These are phyloP conservation scores for Cladosporium sp. DNA, from an alignment of 2,329 filamentous ascomycete species.

Conservation along the genomic window DNA sequence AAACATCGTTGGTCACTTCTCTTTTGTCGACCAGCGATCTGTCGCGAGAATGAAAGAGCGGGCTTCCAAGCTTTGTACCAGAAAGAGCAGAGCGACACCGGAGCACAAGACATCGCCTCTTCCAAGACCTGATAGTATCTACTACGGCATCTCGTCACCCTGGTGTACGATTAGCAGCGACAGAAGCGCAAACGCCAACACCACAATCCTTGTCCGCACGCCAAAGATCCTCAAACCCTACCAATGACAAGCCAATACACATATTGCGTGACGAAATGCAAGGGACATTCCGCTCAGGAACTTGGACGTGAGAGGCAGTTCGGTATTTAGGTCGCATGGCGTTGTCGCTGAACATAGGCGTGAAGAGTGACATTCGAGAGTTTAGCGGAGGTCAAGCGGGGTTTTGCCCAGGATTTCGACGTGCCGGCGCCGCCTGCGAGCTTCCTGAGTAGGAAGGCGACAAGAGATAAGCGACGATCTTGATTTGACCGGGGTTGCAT, in stretches of 20 bases:
- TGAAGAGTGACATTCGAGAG: not conserved
- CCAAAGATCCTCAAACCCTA: not conserved
- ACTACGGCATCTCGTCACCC: no score
- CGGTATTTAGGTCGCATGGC: not conserved
- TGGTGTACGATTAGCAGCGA: no score
- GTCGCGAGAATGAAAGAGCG: no score
- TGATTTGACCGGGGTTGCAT: not conserved
- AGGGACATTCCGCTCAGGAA: conserved; percentile 1
- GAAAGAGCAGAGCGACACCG: no score
- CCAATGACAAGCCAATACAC: not conserved
- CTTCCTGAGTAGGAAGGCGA: conserved; percentile 13
- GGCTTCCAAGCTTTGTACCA: no score
- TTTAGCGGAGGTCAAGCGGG: conserved; percentile 3
- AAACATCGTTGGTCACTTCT: not conserved
- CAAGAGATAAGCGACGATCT: conserved; percentile 8
- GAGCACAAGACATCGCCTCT: no score
- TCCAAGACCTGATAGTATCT: no score
- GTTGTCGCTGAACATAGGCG: not conserved
- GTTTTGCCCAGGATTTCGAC: conserved; percentile 3
- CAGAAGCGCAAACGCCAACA: no score
- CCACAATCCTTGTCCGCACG: no score
- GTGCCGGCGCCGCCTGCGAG: no score
- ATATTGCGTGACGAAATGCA: conserved; percentile 6
- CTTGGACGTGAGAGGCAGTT: not conserved
- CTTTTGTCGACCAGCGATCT: no score